Evolutionary conservation across 108 stramenopile genomes (phyloP).

Genomic region (Pseudonitzschia pungens): DNA sequence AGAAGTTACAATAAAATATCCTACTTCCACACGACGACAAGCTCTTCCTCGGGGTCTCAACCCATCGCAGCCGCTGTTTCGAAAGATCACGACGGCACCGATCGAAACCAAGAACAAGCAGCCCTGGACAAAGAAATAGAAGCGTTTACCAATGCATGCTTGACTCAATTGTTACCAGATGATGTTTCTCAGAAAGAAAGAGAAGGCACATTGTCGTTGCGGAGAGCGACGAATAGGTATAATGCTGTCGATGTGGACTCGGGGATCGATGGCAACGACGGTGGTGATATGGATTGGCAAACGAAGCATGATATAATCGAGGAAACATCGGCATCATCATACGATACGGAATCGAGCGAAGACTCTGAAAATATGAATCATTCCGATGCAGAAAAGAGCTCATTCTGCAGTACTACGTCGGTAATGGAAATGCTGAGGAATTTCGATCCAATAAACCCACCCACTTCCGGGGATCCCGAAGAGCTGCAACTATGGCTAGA

Average conservation of each 20-base stretch:
- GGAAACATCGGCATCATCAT: neutral
- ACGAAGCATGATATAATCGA: constrained; percentile 3
- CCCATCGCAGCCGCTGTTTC: neutral
- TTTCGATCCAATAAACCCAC: constrained; percentile 23
- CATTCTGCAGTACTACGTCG: neutral
- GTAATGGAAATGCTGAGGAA: constrained; percentile 34
- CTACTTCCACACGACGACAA: neutral
- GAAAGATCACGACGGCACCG: neutral
- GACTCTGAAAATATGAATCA: neutral
- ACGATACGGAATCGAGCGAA: neutral
- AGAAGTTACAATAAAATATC: neutral
- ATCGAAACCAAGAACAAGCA: neutral
- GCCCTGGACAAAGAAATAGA: neutral
- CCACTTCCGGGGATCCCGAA: constrained; percentile 28
- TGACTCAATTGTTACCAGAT: neutral
- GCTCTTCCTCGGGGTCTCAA: neutral
- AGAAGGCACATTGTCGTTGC: neutral
- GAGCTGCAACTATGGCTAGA: constrained; percentile 77
- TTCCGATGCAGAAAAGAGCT: neutral
- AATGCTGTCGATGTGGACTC: constrained; percentile 12
- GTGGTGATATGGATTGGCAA: neutral
- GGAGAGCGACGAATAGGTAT: neutral
- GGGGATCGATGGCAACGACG: constrained; percentile 10
- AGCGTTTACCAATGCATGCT: neutral
- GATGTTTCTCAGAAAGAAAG: neutral